Base-by-base conservation (phyloP, 129 eudicot genomes). In the Rutidosis leptorrhynchoides region DNA sequence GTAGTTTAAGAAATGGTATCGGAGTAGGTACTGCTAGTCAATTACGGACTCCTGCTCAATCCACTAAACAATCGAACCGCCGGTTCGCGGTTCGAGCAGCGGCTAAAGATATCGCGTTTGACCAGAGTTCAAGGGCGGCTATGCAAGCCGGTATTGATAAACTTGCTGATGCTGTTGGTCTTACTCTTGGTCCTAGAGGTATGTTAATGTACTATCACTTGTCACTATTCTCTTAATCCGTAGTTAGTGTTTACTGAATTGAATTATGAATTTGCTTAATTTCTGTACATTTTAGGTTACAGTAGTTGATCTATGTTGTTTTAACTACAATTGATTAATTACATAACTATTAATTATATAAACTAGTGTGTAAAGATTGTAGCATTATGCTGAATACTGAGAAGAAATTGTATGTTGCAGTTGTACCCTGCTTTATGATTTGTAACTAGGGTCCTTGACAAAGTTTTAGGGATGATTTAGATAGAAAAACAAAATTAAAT, bases 151-250 rank as follows among this genome's bases (percentile, higher is more conserved):
- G 97, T 7, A 87, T 91, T 12, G 97, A 91, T 70, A 87, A 91
- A 76, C 94, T 91, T 27, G 94, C 94, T 1, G 96, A 87, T 78
- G 87, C 83, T 25, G 97, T 90, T 58, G 97, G 85, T 22, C 92
- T 87, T 48, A 90, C 95, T 46, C 97, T 90, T 69, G 96, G 97
- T 14, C 97, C 96, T 32, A 83, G 96, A 71, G 97, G 97, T 87
- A 26, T 11, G n/a, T n/a, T n/a, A n/a, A n/a, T n/a, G 1, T 25
- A 24, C 10, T 5, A 82, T 37, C 22, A 55, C 27, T 55, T 27
- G 10, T 66, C 1, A 29, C 5, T 66, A 9, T 65, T 55, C 15
- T 26, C 3, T 62, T 62, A 51, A 23, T 2, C 20, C 0, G 69
- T 48, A 23, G 51, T 71, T 60, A 20, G 8, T 55, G 70, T 62